Conservation (phyloP, 2,329 filamentous ascomycete species). For the Aspergillus eucalypticola region DNA sequence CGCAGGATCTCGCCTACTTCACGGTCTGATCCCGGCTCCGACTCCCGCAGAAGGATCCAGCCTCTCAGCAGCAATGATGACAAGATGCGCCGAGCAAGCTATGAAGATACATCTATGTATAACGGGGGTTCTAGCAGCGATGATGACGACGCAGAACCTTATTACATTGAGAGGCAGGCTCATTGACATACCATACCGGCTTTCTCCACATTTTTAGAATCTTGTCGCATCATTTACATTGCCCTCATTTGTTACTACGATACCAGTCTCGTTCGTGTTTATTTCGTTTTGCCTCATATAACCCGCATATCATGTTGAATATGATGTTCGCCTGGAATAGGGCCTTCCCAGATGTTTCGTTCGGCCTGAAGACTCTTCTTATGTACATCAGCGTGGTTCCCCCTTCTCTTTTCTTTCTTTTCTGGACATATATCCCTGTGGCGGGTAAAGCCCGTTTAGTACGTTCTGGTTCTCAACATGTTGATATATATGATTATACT, state of each 20-base stretch:
- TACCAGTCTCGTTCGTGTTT: constrained; percentile 18
- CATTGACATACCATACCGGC: constrained; percentile 13
- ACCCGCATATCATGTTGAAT: neutral
- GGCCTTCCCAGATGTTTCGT: neutral
- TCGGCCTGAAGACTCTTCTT: neutral
- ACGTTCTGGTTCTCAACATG: neutral
- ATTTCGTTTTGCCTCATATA: neutral
- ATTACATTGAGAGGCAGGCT: constrained; percentile 28
- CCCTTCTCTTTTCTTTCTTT: no score
- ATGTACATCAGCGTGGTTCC: neutral
- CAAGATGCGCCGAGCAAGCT: constrained; percentile 27
- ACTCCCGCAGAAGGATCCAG: constrained; percentile 19
- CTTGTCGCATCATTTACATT: constrained; percentile 2
- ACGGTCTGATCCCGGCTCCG: constrained; percentile 21
- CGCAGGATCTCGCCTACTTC: constrained; percentile 48
- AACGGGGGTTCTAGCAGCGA: constrained; percentile 36
- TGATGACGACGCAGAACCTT: constrained; percentile 31
- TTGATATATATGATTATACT: neutral
- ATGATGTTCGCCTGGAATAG: neutral
- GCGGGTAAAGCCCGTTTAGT: neutral
- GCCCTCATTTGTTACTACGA: constrained; percentile 15
- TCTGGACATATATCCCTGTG: neutral
- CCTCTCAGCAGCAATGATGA: constrained; percentile 29
- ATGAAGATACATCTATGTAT: constrained; percentile 33
- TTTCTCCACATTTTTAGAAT: neutral